phyloP scores from a whole-genome alignment of 768 basidiomycete genomes.

The Pulveroboletus sp. region DNA sequence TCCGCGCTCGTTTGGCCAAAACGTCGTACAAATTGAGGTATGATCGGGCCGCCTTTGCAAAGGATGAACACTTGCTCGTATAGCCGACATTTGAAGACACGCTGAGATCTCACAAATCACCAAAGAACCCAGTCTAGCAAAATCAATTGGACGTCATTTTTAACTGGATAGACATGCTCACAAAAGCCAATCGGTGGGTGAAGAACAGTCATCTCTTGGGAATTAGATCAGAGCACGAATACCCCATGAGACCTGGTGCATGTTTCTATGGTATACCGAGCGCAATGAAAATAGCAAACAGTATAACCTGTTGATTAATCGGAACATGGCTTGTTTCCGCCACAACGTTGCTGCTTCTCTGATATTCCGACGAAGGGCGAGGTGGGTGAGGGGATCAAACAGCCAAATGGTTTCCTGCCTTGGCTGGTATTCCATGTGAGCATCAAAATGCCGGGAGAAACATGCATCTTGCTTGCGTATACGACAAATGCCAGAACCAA shows the following conservation, averaged over 20 bases:
- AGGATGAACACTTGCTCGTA: not conserved
- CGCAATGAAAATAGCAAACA: slow-evolving; percentile 5
- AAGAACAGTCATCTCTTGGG: slow-evolving; percentile 4
- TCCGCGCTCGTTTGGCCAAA: not conserved
- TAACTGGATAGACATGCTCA: not conserved
- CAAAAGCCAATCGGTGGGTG: not conserved
- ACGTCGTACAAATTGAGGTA: slow-evolving; percentile 13
- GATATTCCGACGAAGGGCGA: not conserved
- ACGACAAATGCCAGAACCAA: not conserved
- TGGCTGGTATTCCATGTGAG: not conserved
- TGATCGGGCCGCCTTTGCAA: slow-evolving; percentile 11
- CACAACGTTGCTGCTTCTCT: not conserved
- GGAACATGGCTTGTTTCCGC: not conserved
- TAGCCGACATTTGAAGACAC: not conserved
- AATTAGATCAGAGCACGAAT: too few relatives aligned
- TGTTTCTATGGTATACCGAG: too few relatives aligned
- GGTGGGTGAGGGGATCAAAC: not conserved
- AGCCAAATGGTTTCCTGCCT: not conserved
- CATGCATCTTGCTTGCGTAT: not conserved
- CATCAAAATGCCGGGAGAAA: not conserved
- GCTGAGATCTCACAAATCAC: slow-evolving; percentile 16
- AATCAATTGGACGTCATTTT: not conserved
- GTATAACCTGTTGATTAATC: slow-evolving; percentile 5
- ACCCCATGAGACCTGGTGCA: too few relatives aligned
- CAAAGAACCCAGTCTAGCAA: slow-evolving; percentile 3